Percentiles rank a stretch among this genome's conserved stretches.
These are phyloP conservation scores for Scheffersomyces cryptocercus DNA, from an alignment of 1,139 yeast genomes.

Conservation along the genomic window DNA sequence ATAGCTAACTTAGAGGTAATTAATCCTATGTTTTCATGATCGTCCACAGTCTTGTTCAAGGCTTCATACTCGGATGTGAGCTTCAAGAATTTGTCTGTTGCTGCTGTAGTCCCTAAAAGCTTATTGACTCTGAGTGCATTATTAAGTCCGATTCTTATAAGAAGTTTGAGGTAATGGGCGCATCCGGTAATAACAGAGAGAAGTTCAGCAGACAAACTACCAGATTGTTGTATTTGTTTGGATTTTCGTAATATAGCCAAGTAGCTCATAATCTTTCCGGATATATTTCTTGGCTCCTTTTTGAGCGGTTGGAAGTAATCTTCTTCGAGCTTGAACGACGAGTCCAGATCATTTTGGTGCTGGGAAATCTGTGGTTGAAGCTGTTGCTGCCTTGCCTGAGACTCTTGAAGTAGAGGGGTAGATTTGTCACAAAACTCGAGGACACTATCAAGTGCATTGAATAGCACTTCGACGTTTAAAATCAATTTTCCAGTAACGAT, in stretches of 20 bases:
- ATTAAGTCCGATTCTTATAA: conserved; percentile 78
- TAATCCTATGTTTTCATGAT: conserved; percentile 33
- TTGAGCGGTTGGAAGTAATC: conserved; percentile 36
- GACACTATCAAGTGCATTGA: conserved; percentile 69
- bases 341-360: conserved; percentile 9
- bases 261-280: conserved; percentile 77
- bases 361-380: conserved; percentile 4
- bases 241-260: conserved; percentile 69
- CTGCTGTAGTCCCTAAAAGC: conserved; percentile 54
- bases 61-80: conserved; percentile 50
- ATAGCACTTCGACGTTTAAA: conserved; percentile 71
- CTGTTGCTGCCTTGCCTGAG: conserved; percentile 5
- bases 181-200: conserved; percentile 85
- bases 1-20: conserved; percentile 44
- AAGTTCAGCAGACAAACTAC: conserved; percentile 58
- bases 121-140: conserved; percentile 72
- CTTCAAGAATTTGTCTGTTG: conserved; percentile 63
- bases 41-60: conserved; percentile 16
- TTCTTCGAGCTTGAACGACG: conserved; percentile 8
- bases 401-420: conserved; percentile 12
- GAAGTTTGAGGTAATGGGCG: conserved; percentile 87
- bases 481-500: conserved; percentile 74
- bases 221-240: conserved; percentile 49
- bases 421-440: conserved; percentile 29
- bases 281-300: conserved; percentile 87